A percentile compares a stretch with the other conserved stretches of the same genome.
Conservation (phyloP, 1,139 yeast species). For the Petasospora fabianii region DNA sequence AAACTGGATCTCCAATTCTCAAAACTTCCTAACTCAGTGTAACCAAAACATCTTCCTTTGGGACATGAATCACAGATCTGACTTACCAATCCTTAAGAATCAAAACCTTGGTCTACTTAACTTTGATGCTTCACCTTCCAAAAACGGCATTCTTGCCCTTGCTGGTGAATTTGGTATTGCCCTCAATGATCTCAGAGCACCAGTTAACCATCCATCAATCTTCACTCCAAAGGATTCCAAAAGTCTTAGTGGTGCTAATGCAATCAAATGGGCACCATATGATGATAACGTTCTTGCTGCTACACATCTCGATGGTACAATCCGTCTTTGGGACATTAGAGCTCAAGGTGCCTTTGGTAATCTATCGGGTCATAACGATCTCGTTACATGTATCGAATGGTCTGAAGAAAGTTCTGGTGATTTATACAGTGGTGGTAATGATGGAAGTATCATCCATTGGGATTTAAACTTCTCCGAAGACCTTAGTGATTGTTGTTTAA, state of each 20-base stretch:
- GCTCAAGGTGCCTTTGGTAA: constrained; percentile 49
- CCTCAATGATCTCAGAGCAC: constrained; percentile 58
- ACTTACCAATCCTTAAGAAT: constrained; percentile 51
- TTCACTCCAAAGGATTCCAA: constrained; percentile 37
- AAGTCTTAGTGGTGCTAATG: constrained; percentile 36
- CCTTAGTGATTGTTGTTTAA: constrained; percentile 40
- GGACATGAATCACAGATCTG: constrained; percentile 57
- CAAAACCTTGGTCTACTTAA: constrained; percentile 48
- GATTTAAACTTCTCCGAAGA: constrained; percentile 40
- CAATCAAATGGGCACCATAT: constrained; percentile 60
- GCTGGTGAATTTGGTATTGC: constrained; percentile 73
- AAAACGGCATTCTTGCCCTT: constrained; percentile 54
- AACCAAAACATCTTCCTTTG: constrained; percentile 65
- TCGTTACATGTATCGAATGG: constrained; percentile 63
- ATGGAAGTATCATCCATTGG: constrained; percentile 76
- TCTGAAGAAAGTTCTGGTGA: constrained; percentile 41
- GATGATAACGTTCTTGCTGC: constrained; percentile 65
- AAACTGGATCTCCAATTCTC: constrained; percentile 37
- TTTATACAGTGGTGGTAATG: constrained; percentile 62
- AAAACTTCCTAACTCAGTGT: constrained; percentile 49
- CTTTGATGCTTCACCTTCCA: constrained; percentile 47
- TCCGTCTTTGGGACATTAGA: constrained; percentile 76
- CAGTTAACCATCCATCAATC: constrained; percentile 32
- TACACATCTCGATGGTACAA: constrained; percentile 55
- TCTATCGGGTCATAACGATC: constrained; percentile 54